Base-by-base conservation (phyloP, 2,329 filamentous ascomycete genomes). In the Xylariales sp. region DNA sequence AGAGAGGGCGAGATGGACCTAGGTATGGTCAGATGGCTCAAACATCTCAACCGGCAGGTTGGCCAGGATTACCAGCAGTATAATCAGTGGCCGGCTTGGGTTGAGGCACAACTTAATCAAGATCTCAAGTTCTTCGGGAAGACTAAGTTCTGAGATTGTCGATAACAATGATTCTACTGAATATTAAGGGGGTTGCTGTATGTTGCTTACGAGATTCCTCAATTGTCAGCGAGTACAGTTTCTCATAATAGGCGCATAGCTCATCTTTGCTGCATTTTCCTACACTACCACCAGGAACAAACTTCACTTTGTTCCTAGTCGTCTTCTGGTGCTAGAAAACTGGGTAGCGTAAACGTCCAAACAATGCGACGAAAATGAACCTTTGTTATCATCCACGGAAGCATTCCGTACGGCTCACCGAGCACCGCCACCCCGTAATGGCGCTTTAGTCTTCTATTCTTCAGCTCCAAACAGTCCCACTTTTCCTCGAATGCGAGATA, bases 11-110 rank as follows among this genome's bases (percentile, higher is more conserved):
- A 43, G 18, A 29, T 50, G 40, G 69, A 72, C 42, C 52, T 62
- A 6, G 73, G 72, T 2, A 70, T 71, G 40, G 50, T 61, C 10
- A 58, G 71, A 18, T 78, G 75, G 75, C 63, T 79, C 9, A 65
- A 60, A 50, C 61, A 72, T 40, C 60, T 76, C 24, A 79, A 78
- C 51, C 52, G 59, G 9, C 61, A 66, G 45, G 61, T 78, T 14
- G 66, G 69, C 44, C 56, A 55, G 22, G 65, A 68, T 46, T 64
- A 75, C 40, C 56, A 55, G 37, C 48, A 49, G 16, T 74, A 74
- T 46, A 77, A 77, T 42, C 58, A 63, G 48, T 78, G 72, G 73
- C 74, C 74, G 12, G 43, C 63, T 52, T 78, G 74, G 75, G 74
- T 78, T 4, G 70, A 76, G 50, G 60, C 62, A 40, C 69, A 73